phyloP scores from a whole-genome alignment of 148 eudicot species.

The Amaranthus hypochondriacus region DNA sequence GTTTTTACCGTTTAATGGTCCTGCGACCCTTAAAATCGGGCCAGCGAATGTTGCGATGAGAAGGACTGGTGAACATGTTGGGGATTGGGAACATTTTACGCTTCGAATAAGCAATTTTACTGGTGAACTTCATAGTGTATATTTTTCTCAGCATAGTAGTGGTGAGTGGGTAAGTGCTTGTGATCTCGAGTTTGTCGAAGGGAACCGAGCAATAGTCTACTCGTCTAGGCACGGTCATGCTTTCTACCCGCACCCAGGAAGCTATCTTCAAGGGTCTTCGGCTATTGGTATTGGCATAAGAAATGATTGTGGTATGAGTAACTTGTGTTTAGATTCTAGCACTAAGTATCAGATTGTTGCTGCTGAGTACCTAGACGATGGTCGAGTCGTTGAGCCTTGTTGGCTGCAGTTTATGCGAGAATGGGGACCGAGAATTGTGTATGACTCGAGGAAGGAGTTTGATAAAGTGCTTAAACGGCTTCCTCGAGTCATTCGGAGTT shows the following conservation, averaged over 20 bases:
- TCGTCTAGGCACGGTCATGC: slow-evolving; percentile 81
- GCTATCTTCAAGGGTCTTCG: slow-evolving; percentile 64
- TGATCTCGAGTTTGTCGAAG: slow-evolving; percentile 72
- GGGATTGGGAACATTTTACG: slow-evolving; percentile 94
- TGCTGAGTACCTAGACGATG: slow-evolving; percentile 73
- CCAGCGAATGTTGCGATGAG: slow-evolving; percentile 36
- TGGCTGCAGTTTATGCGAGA: slow-evolving; percentile 89
- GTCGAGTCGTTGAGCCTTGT: slow-evolving; percentile 42
- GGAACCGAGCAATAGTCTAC: slow-evolving; percentile 61
- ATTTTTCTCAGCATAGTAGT: slow-evolving; percentile 87
- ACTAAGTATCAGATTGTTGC: slow-evolving; percentile 55
- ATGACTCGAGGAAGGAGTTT: slow-evolving; percentile 58
- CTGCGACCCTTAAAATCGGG: slow-evolving; percentile 67
- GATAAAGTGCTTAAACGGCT: slow-evolving; percentile 48
- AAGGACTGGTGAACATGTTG: slow-evolving; percentile 70
- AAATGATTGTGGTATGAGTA: slow-evolving; percentile 65
- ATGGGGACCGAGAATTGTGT: slow-evolving; percentile 76
- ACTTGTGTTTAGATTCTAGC: slow-evolving; percentile 61
- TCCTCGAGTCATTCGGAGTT: slow-evolving; percentile 39
- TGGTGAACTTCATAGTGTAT: slow-evolving; percentile 62
- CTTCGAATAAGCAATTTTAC: slow-evolving; percentile 78
- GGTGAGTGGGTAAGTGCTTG: slow-evolving; percentile 67
- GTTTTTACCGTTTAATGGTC: slow-evolving; percentile 86
- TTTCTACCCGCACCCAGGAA: slow-evolving; percentile 64
- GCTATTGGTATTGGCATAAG: slow-evolving; percentile 74